Base-by-base conservation (phyloP, 106 monocot species). In the Dactylorhiza incarnata region DNA sequence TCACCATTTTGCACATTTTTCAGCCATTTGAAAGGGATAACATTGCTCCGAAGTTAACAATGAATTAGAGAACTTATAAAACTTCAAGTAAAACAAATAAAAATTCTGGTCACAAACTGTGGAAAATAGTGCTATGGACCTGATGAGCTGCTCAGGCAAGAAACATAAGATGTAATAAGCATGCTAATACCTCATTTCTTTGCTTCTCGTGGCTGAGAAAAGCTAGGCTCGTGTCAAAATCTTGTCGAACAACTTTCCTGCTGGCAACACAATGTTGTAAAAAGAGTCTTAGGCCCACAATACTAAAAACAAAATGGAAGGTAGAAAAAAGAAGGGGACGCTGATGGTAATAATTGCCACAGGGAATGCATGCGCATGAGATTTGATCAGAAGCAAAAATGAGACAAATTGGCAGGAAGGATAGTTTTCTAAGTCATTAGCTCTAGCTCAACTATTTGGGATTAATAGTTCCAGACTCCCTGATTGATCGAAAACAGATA, bases 141-240 rank as follows among this genome's bases (percentile, higher is more conserved):
- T 37, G 37, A 37, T 37, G 37, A 37, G 37, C 37, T 37, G 37
- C 37, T 2, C 37, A 37, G 12, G 65, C 12, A 65, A 65, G 37
- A 65, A 65, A 15, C 5, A 15, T 6, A 54, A 75, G 43, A 71
- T 63, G 69, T 9, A 14, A 4, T 45, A 69, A 45, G 69, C 45
- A 69, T 47, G 70, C 51, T 3, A 76, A 49, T 20, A 86, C 97
- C 94, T 94, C 97, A 83, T 68, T 89, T 82, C 83, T 87, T 48
- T 91, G 94, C 88, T 90, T 99, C 80, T 94, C 97, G 70, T 99
- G 87, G 75, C 87, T 94, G 78, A 91, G 91, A 54, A 89, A 91
- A 66, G 97, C 97, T 69, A 91, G 79, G 65, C 77, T 91, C 82
- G 72, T 86, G 76, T 94, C 91, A 85, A 99, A 94, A 76, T 89